Evolutionary conservation across 176 grass and related monocot species (phyloP).

Genomic region (Olyra latifolia): DNA sequence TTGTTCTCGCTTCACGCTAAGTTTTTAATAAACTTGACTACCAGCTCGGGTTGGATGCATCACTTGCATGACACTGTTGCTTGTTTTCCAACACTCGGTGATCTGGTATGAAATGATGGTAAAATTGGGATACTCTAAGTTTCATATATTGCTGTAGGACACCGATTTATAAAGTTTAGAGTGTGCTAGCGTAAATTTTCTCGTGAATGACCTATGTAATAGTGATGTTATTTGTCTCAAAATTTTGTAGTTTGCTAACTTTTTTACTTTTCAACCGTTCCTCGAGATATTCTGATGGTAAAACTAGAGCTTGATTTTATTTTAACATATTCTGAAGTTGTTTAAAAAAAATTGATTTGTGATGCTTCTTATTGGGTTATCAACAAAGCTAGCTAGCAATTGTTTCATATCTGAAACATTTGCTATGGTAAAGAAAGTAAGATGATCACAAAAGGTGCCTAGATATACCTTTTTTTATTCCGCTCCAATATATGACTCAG

Average conservation of each 20-base stretch:
- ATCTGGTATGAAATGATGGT: conserved; percentile 85
- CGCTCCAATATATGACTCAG: too few species aligned
- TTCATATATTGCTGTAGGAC: too few species aligned
- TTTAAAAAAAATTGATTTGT: neutral
- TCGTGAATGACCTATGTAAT: neutral
- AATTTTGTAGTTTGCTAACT: neutral
- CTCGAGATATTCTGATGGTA: neutral
- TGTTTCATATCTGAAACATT: neutral
- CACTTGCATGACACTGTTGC: conserved; percentile 98
- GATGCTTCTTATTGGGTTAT: neutral
- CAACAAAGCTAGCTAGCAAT: neutral
- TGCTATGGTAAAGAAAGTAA: neutral
- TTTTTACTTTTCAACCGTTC: neutral
- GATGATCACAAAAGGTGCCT: neutral
- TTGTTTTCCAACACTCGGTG: conserved; percentile 85
- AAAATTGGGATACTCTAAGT: too few species aligned
- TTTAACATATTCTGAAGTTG: neutral
- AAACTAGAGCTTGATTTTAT: neutral
- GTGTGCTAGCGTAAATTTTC: too few species aligned
- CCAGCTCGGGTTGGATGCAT: conserved; percentile 95
- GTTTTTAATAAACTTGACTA: neutral
- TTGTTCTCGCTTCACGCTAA: too few species aligned
- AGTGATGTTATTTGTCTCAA: neutral
- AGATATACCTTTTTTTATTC: neutral
- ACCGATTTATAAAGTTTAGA: too few species aligned